A percentile compares a stretch with the other conserved stretches of the same genome.
Conservation (phyloP, 2,329 filamentous ascomycete genomes). For the Colletotrichum noveboracense region DNA sequence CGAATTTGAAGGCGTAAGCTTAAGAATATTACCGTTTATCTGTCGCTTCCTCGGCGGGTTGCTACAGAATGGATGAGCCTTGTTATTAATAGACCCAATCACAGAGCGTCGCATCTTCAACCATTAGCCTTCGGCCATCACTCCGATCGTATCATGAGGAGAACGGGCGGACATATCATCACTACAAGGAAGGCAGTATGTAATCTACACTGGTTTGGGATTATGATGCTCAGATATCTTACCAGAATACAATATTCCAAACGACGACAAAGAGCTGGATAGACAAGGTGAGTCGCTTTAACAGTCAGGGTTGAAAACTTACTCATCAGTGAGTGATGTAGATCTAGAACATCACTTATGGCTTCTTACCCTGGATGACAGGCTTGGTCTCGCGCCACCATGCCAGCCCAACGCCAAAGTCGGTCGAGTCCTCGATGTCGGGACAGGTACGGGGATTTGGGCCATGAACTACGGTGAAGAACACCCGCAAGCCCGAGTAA, state of each 20-base stretch:
- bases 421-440: slow-evolving; percentile 25
- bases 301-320: no score
- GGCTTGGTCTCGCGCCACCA: slow-evolving; percentile 31
- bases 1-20: no score
- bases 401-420: slow-evolving; percentile 7
- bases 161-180: not conserved
- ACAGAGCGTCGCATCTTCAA: no score
- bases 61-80: no score
- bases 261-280: slow-evolving; percentile 3
- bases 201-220: not conserved
- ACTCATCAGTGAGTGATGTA: not conserved
- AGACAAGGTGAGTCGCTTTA: not conserved
- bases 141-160: no score
- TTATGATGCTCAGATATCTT: no score
- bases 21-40: no score
- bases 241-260: slow-evolving; percentile 1
- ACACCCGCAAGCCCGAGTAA: slow-evolving; percentile 33
- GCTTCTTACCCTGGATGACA: slow-evolving; percentile 32
- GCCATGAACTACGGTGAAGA: slow-evolving; percentile 32
- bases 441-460: slow-evolving; percentile 30
- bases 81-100: no score
- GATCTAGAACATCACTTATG: slow-evolving; percentile 42
- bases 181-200: not conserved
- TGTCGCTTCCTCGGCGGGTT: no score
- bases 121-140: no score